Evolutionary conservation across 345 rosid species (phyloP).

Genomic region (Microthlaspi erraticum): DNA sequence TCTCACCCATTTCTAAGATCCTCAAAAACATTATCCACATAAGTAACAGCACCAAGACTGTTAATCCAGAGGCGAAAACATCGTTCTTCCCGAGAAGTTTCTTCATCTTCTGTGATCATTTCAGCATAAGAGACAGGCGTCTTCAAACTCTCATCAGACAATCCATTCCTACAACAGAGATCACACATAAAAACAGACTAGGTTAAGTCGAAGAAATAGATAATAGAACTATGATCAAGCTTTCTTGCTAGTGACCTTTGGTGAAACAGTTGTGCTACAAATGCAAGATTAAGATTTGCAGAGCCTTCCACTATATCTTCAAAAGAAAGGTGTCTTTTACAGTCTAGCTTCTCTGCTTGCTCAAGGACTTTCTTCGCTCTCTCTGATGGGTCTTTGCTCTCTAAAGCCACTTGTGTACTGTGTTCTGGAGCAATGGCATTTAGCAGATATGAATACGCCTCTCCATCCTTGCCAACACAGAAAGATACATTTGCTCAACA

Average conservation of each 20-base stretch:
- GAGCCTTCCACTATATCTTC: constrained; percentile 92
- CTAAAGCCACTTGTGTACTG: constrained; percentile 51
- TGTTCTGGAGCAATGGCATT: constrained; percentile 79
- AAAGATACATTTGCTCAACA: neutral
- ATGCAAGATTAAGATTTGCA: constrained; percentile 91
- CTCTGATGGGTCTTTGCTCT: constrained; percentile 57
- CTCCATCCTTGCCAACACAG: constrained; percentile 71
- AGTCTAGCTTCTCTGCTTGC: constrained; percentile 85
- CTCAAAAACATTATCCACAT: constrained; percentile 77
- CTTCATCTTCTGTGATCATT: constrained; percentile 84
- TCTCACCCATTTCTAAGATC: constrained; percentile 88
- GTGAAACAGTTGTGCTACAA: constrained; percentile 88
- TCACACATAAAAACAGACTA: neutral
- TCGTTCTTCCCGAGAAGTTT: constrained; percentile 85
- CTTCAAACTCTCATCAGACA: constrained; percentile 59
- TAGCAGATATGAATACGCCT: constrained; percentile 82
- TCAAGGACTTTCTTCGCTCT: constrained; percentile 76
- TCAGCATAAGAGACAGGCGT: constrained; percentile 56
- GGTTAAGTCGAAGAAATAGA: neutral
- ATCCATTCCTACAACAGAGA: constrained; percentile 66
- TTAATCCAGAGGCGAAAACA: constrained; percentile 94
- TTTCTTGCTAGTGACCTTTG: constrained; percentile 54
- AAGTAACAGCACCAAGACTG: constrained; percentile 72
- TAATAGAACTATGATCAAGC: neutral
- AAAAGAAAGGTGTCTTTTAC: constrained; percentile 73